Base-by-base conservation (phyloP, 2,329 filamentous ascomycete species). In the Ceratocystis papillata region DNA sequence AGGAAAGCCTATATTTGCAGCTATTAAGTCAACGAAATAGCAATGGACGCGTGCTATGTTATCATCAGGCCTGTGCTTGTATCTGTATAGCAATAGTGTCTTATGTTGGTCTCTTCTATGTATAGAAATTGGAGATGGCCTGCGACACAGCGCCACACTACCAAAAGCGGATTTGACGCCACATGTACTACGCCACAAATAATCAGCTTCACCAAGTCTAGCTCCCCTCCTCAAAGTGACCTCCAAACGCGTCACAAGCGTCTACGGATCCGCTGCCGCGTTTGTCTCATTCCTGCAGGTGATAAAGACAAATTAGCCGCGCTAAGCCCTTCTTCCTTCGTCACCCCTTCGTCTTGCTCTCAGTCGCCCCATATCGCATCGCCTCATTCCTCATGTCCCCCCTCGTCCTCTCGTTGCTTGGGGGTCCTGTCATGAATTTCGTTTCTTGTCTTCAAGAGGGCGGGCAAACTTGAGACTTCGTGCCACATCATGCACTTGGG, bases 201-300 rank as follows among this genome's bases (percentile, higher is more conserved):
- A 41, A 15, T 41, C 37, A 1, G 37, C 12, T 41, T 2, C 37
- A 41, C 12, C 37, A 41, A 41, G 37, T 15, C 10, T 4, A 41
- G 33, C 10, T 22, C 15, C 55, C 12, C 8, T 59, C 55, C 8
- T 53, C 48, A 53, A 25, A 25, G 48, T 22, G 2, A 20, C 37
- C 48, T 22, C 48, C 17, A 28, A 59, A 59, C 55, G 55, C 25
- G 55, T 59, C 55, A 59, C 55, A 15, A 41, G 55, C 55, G 55
- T 28, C 55, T 59, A 59, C 55, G 55, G 55, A 41, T 15, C 55
- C 55, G 30, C 55, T n/a, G 55, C 55, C 55, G 55, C 55, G 55
- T 37, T n/a, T 59, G 28, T 59, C 37, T 41, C 28, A 30, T 59
- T 59, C 55, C 55, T 59, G 55, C 55, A 59, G 28, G 30, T 8